A percentile compares a stretch with the other conserved stretches of the same genome.
These are phyloP conservation scores for Tricholomella constricta DNA, from an alignment of 768 basidiomycete genomes.

Conservation along the genomic window DNA sequence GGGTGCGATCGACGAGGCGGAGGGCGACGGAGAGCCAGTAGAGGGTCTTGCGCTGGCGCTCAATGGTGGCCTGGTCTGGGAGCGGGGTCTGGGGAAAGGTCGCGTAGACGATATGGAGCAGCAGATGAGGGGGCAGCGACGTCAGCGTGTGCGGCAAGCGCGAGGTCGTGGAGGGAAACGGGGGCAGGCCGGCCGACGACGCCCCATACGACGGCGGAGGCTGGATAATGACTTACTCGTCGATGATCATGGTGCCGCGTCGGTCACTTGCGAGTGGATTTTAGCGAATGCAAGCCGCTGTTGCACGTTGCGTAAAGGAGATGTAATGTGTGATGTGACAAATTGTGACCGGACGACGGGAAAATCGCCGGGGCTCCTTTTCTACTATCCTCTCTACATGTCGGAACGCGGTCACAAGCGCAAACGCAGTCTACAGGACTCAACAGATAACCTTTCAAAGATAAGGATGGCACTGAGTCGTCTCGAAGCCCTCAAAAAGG, in stretches of 20 bases:
- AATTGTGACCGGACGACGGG: no score
- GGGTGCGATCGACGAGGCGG: constrained; percentile 61
- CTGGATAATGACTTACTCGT: constrained; percentile 35
- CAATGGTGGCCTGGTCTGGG: constrained; percentile 42
- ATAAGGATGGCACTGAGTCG: constrained; percentile 24
- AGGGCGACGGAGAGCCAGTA: constrained; percentile 70
- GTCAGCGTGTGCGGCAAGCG: constrained; percentile 23
- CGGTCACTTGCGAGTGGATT: no score
- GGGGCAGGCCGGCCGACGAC: constrained; percentile 21
- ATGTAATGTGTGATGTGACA: no score
- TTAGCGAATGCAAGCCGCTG: no score
- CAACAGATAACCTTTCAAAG: constrained; percentile 26
- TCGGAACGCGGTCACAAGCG: constrained; percentile 25
- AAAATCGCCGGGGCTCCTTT: no score
- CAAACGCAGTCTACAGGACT: constrained; percentile 32
- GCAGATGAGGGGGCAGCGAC: constrained; percentile 58
- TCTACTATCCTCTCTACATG: no score
- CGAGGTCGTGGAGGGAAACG: no score
- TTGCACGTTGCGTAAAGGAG: no score
- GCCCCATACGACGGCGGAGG: constrained; percentile 31
- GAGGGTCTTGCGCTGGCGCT: constrained; percentile 64
- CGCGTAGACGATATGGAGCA: constrained; percentile 68
- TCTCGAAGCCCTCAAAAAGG: constrained; percentile 28
- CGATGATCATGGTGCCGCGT: constrained; percentile 44
- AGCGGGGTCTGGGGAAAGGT: constrained; percentile 53